Evolutionary conservation across 495 filamentous ascomycete species (phyloP).

Genomic region (Platismatia glauca): DNA sequence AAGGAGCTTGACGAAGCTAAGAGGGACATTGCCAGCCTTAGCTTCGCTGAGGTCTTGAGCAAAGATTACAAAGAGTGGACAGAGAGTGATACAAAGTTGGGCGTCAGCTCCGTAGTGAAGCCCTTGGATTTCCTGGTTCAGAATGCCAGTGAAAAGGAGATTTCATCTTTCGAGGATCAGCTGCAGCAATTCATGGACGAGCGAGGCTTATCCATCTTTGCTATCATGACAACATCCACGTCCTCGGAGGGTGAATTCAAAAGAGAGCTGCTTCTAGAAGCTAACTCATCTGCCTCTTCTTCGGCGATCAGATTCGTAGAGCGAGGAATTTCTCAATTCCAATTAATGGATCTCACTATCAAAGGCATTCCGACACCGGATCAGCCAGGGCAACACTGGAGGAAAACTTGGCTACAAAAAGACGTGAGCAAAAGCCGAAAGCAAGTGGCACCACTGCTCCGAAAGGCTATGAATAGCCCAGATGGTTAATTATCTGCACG

Average conservation of each 20-base stretch:
- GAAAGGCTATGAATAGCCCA: conserved; percentile 43
- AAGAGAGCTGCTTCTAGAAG: conserved; percentile 69
- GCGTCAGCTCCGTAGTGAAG: conserved; percentile 66
- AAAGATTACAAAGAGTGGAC: conserved; percentile 93
- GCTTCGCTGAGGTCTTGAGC: conserved; percentile 63
- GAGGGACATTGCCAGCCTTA: conserved; percentile 56
- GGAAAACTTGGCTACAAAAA: conserved; percentile 56
- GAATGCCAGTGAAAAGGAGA: conserved; percentile 42
- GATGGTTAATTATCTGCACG: neutral
- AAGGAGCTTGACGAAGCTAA: conserved; percentile 57
- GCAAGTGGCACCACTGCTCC: conserved; percentile 77
- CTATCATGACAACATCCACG: conserved; percentile 68
- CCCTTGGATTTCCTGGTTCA: conserved; percentile 52
- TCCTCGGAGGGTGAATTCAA: conserved; percentile 46
- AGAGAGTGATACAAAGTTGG: conserved; percentile 51
- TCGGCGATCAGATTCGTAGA: conserved; percentile 47
- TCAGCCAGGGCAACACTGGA: conserved; percentile 23
- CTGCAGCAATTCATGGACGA: conserved; percentile 47
- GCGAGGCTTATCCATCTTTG: conserved; percentile 53
- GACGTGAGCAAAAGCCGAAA: conserved; percentile 68
- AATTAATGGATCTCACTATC: conserved; percentile 46
- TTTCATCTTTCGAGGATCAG: conserved; percentile 38
- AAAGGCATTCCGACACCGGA: conserved; percentile 28
- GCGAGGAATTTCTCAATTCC: conserved; percentile 39
- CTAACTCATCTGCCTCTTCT: conserved; percentile 33